Conservation (phyloP, 257 asterid species). For the Parsonsia alboflavescens region DNA sequence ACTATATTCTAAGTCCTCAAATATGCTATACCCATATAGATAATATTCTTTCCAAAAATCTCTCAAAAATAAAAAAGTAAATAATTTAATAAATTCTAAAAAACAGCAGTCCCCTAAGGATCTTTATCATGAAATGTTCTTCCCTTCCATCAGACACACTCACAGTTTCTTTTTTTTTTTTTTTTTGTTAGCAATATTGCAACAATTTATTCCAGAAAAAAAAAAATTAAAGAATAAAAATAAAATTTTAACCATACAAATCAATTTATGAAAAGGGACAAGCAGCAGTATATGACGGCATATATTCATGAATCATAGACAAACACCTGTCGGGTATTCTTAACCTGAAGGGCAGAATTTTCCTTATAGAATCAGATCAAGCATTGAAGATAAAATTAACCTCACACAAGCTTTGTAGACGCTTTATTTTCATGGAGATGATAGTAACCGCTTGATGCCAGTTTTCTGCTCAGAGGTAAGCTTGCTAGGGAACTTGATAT, state of each 20-base stretch:
- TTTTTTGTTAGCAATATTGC: background rate
- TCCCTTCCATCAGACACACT: too few species aligned
- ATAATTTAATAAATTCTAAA: too few species aligned
- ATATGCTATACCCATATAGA: too few species aligned
- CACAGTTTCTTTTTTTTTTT: too few species aligned
- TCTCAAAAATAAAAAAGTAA: too few species aligned
- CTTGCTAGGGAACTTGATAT: slow-evolving; percentile 71
- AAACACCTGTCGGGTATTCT: background rate
- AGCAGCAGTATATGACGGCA: too few species aligned
- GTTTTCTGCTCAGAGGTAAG: slow-evolving; percentile 86
- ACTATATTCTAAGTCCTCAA: too few species aligned
- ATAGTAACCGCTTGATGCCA: slow-evolving; percentile 62
- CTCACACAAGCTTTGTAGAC: background rate
- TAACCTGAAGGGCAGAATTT: background rate
- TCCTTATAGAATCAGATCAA: background rate
- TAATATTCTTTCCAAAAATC: too few species aligned
- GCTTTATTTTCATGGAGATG: slow-evolving; percentile 34
- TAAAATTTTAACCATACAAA: background rate
- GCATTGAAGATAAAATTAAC: background rate
- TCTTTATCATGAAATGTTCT: too few species aligned
- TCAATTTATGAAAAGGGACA: too few species aligned
- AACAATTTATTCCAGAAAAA: background rate
- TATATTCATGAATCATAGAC: too few species aligned
- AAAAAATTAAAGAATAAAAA: background rate
- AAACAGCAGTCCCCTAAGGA: too few species aligned